Conservation (phyloP, 139 green algal species). For the Chara braunii region DNA sequence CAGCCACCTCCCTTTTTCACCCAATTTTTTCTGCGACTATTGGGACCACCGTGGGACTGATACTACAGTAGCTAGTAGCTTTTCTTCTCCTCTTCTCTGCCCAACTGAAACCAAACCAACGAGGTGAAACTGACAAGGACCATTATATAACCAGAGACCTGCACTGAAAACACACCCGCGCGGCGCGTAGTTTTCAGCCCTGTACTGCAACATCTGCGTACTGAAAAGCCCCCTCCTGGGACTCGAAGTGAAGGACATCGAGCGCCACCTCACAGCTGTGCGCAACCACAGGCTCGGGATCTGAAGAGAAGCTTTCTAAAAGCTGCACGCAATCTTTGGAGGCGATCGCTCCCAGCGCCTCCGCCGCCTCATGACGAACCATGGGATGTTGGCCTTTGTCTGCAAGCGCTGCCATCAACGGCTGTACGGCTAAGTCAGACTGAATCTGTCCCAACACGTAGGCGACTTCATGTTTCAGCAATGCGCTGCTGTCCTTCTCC, state of each 20-base stretch:
- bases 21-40: too few species aligned
- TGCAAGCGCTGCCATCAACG: conserved; percentile 43
- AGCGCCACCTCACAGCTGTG: conserved; percentile 91
- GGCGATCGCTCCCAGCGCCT: conserved; percentile 68
- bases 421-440: conserved; percentile 39
- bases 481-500: conserved; percentile 8
- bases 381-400: conserved; percentile 85
- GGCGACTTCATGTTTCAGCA: conserved; percentile 58
- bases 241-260: conserved; percentile 87
- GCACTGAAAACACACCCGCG: too few species aligned
- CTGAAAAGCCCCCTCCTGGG: conserved; percentile 65
- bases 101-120: too few species aligned
- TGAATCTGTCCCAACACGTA: conserved; percentile 98
- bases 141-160: too few species aligned
- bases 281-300: conserved; percentile 84
- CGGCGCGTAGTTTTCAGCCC: too few species aligned
- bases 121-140: too few species aligned
- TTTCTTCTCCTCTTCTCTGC: too few species aligned
- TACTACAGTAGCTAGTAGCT: too few species aligned
- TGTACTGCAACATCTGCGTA: too few species aligned
- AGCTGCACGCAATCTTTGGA: neutral
- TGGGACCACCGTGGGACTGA: too few species aligned
- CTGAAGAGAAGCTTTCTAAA: conserved; percentile 21
- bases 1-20: too few species aligned
- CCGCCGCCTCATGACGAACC: conserved; percentile 95